Base-by-base conservation (phyloP, 192 early-diverging fungal genomes). In the Coemansia sp. region DNA sequence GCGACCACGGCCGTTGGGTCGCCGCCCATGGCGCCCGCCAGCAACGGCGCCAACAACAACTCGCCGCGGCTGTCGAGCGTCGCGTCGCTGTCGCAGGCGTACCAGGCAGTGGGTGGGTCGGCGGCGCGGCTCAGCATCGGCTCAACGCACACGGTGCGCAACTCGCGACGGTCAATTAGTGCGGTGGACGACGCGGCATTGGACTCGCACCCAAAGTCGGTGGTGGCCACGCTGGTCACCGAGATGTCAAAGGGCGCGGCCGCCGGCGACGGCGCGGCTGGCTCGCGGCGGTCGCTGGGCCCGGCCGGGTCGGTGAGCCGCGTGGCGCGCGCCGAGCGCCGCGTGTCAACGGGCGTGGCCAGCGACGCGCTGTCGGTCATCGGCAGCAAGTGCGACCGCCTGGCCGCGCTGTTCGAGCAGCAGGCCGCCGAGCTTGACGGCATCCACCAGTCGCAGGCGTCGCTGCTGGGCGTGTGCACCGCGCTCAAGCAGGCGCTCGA, bases 161-260 rank as follows among this genome's bases (percentile, higher is more conserved):
- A 29, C 52, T 8, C 55, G 9, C 60, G 71, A 25, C 64, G 71
- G 28, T 63, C 71, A 19, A 64, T 67, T 45, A 75, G 71, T 32
- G 64, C 60, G 0, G 53, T 67, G 14, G 64, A 67, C 21, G 50
- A 44, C 8, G 49, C 60, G 17, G 21, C 53, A 23, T 19, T 52
- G 5, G 68, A 63, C 41, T 56, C 61, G 57, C 68, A 71, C 10
- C 61, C 61, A 26, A 70, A 58, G 41, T 54, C 64, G 4, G 71
- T 75, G 9, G 64, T 75, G 6, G 71, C 71, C 38, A 75, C 71
- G 53, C 64, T 75, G 42, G 71, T 75, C 48, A 67, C 56, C 49
- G 65, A 71, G 52, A 62, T 62, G 39, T 38, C 67, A 29, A 43
- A 25, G 25, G 42, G 51, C 26, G 52, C 36, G 3, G 38, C 55